Percentiles rank a stretch among this genome's conserved stretches.
Conservation (phyloP, 306 rosid genomes). For the Cucurbita maxima region DNA sequence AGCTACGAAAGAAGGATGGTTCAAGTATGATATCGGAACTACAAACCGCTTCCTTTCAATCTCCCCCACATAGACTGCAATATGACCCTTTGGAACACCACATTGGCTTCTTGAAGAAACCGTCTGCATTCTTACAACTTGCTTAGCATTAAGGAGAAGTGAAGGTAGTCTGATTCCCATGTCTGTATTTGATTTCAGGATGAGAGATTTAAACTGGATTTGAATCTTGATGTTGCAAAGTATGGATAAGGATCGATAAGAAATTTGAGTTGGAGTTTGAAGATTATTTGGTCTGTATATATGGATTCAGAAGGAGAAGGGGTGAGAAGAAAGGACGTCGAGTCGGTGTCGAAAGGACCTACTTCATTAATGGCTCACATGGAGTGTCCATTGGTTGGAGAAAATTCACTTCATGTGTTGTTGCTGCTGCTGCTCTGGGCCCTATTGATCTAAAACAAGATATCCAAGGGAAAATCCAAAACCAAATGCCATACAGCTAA, state of each 20-base stretch:
- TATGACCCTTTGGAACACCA: conserved; percentile 33
- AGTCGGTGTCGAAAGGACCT: neutral
- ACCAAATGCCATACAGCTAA: neutral
- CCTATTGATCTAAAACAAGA: neutral
- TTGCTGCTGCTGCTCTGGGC: neutral
- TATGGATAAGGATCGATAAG: neutral
- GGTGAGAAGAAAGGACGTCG: neutral
- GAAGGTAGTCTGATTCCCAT: conserved; percentile 3
- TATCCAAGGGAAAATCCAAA: neutral
- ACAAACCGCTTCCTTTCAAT: conserved; percentile 22
- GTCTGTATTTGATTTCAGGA: neutral
- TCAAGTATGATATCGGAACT: conserved; percentile 30
- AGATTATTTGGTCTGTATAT: neutral
- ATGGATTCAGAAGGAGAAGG: neutral
- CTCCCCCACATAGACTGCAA: conserved; percentile 41
- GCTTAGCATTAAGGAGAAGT: conserved; percentile 3
- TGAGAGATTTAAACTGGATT: neutral
- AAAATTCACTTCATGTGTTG: neutral
- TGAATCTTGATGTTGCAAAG: neutral
- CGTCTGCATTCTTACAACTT: neutral
- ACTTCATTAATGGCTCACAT: conserved; percentile 2
- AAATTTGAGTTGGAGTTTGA: neutral
- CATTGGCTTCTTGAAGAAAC: neutral
- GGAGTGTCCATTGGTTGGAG: neutral
- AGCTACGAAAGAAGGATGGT: conserved; percentile 24